Evolutionary conservation across 495 filamentous ascomycete genomes (phyloP), one percentile per base, ranked within the genome.

Genomic region (Xylaria nigripes): DNA sequence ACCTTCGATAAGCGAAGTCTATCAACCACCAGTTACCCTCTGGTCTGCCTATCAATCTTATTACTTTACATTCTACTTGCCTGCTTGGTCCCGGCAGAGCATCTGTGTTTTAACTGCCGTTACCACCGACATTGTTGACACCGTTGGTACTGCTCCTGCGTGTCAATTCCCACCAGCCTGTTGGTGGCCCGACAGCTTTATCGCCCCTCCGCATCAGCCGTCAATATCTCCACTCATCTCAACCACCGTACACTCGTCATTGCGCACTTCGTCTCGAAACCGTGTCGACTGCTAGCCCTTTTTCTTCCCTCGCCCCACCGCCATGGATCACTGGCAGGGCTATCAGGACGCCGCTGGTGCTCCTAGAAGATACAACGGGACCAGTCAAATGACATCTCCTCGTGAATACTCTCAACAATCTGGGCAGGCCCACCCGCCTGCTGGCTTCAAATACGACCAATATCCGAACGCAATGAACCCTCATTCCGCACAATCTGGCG

Each of bases 391-490:
- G 66, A 64, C 70, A 45, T 69, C 72, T 52, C 61, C 65, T 27
- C 72, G 72, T 49, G 74, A 76, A 59, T 76, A 69, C 61, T 58
- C 56, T 54, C 68, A 72, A 59, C 53, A 55, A 66, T 69, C 77
- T 65, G 70, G 70, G 52, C 78, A 74, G 48, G 69, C 72, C 40
- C 83, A 85, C 63, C 76, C 81, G 30, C 82, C 84, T 22, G 77
- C 81, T 55, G 80, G 82, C 59, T 89, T 81, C 70, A 82, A 82
- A 50, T 89, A 89, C 67, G 87, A 91, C 60, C 71, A 81, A 60
- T 90, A 88, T 66, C 84, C 85, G 54, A 72, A 76, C 43, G 72
- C 75, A 36, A 63, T 77, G 56, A 76, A 77, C 61, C 73, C 81
- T 55, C 80, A 79, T 51, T 73, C 77, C 13, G 60, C 77, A 32